Conservation (phyloP, 495 filamentous ascomycete genomes). For the Podospora tetraspora region DNA sequence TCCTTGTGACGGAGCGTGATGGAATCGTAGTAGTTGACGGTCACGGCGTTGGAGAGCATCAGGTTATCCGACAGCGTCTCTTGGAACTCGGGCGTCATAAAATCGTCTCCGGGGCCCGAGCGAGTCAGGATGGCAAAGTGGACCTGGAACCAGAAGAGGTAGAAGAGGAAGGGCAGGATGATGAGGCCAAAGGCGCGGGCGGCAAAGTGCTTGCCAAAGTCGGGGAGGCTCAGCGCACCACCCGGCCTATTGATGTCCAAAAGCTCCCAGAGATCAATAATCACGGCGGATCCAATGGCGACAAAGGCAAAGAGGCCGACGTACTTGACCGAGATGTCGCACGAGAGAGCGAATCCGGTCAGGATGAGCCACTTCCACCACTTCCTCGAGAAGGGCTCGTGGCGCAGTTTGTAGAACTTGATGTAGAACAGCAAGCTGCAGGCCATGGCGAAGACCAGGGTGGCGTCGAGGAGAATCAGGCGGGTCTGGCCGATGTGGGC, state of each 20-base stretch:
- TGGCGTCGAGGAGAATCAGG: slow-evolving; percentile 91
- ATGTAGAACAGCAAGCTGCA: slow-evolving; percentile 89
- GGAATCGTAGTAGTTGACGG: slow-evolving; percentile 82
- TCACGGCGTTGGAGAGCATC: slow-evolving; percentile 78
- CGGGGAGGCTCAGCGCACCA: slow-evolving; percentile 67
- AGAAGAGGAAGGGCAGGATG: slow-evolving; percentile 90
- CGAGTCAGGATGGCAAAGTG: slow-evolving; percentile 86
- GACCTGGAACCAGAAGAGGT: slow-evolving; percentile 99
- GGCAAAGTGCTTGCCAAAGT: slow-evolving; percentile 84
- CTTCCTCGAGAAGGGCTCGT: slow-evolving; percentile 82
- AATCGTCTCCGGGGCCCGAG: slow-evolving; percentile 94
- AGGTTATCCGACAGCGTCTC: slow-evolving; percentile 92
- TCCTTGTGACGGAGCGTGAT: slow-evolving; percentile 93
- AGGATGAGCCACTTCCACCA: slow-evolving; percentile 99
- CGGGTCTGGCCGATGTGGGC: slow-evolving; percentile 96
- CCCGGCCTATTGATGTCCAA: slow-evolving; percentile 77
- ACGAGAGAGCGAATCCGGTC: slow-evolving; percentile 89
- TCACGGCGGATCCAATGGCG: slow-evolving; percentile 88
- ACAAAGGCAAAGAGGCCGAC: slow-evolving; percentile 96
- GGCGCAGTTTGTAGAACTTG: slow-evolving; percentile 94
- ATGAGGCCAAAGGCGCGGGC: slow-evolving; percentile 81
- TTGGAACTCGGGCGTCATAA: slow-evolving; percentile 98
- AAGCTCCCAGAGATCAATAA: slow-evolving; percentile 92
- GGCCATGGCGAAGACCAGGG: slow-evolving; percentile 91
- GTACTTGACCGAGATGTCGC: slow-evolving; percentile 98